phyloP scores from a whole-genome alignment of 2,329 filamentous ascomycete species.

The Arthrobotrys musiformis region DNA sequence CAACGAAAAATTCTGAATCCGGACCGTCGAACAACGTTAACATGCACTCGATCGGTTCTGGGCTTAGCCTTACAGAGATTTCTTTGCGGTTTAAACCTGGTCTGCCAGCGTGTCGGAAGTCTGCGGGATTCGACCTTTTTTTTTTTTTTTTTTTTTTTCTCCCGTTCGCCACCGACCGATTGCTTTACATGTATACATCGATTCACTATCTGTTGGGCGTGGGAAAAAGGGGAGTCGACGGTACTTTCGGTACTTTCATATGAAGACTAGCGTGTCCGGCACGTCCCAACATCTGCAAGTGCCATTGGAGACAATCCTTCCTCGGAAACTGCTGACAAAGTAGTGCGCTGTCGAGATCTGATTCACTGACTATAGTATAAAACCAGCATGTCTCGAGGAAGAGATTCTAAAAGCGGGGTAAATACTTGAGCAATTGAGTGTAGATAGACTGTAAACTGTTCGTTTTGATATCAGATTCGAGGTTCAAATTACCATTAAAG shows the following conservation, averaged over 20 bases:
- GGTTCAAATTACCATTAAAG: too few relatives aligned
- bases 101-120: slow-evolving; percentile 22
- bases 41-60: neutral
- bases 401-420: slow-evolving; percentile 3
- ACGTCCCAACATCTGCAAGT: slow-evolving; percentile 6
- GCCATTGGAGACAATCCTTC: neutral
- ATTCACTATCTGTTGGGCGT: neutral
- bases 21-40: slow-evolving; percentile 5
- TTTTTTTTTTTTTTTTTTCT: too few relatives aligned
- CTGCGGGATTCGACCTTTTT: neutral
- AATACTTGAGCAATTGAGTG: too few relatives aligned
- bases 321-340: neutral
- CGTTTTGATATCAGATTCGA: too few relatives aligned
- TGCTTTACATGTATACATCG: neutral
- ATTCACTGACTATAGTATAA: neutral
- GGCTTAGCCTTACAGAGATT: too few relatives aligned
- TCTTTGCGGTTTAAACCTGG: too few relatives aligned
- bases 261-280: slow-evolving; percentile 3
- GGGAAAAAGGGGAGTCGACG: neutral
- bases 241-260: neutral
- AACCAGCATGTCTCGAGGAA: neutral
- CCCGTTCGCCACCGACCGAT: neutral
- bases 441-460: too few relatives aligned
- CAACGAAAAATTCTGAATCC: neutral
- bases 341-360: slow-evolving; percentile 7